Evolutionary conservation across 768 basidiomycete species (phyloP).

Genomic region (Russula compacta): DNA sequence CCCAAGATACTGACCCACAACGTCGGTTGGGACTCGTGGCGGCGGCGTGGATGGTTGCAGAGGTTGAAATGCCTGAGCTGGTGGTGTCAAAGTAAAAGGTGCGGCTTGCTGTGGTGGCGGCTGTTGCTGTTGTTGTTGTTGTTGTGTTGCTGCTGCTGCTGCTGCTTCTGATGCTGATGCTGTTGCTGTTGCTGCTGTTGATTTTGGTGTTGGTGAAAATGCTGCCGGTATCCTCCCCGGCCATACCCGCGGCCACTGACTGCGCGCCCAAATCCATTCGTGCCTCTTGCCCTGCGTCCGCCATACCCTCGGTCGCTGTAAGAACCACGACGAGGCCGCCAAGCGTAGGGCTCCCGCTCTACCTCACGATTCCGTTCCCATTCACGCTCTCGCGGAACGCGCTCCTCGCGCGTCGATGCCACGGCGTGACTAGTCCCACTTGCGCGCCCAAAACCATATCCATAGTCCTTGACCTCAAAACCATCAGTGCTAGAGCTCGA

Average conservation of each 20-base stretch:
- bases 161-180: conserved; percentile 1
- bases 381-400: conserved; percentile 24
- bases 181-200: conserved; percentile 1
- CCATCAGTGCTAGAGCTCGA: conserved; percentile 27
- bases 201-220: background rate
- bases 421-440: conserved; percentile 32
- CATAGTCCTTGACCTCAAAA: conserved; percentile 52
- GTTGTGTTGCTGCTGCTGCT: conserved; percentile 1
- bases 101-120: conserved; percentile 3
- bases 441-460: conserved; percentile 51
- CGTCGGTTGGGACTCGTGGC: background rate
- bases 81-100: conserved; percentile 17
- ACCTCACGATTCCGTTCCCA: conserved; percentile 24
- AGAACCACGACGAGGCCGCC: conserved; percentile 30
- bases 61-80: conserved; percentile 19
- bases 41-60: conserved; percentile 19
- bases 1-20: conserved; percentile 20
- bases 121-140: background rate
- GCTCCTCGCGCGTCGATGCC: conserved; percentile 25
- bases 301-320: conserved; percentile 19
- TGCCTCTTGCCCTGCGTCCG: conserved; percentile 19
- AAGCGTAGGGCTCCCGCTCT: conserved; percentile 20
- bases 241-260: conserved; percentile 8
- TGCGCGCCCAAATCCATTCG: conserved; percentile 27
- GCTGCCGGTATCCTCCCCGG: conserved; percentile 6